A percentile compares a stretch with the other conserved stretches of the same genome.
Evolutionary conservation across 345 rosid species (phyloP).

Genomic region (Hevea brasiliensis): DNA sequence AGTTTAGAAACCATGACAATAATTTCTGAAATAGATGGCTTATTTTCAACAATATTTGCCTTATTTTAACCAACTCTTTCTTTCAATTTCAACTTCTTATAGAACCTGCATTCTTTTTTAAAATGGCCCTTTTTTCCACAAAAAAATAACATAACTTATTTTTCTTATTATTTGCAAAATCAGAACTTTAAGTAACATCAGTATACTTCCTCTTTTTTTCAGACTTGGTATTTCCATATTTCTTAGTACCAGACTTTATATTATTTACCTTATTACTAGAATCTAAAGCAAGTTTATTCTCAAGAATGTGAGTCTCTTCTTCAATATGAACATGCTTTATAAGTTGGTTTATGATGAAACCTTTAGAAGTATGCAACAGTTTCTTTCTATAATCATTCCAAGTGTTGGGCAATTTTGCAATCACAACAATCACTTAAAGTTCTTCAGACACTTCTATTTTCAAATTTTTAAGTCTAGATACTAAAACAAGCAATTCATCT

Average conservation of each 20-base stretch:
- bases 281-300: background rate
- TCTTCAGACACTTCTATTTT: background rate
- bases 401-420: background rate
- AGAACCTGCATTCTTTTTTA: background rate
- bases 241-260: background rate
- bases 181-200: background rate
- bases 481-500: background rate
- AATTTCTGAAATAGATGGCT: too few species aligned
- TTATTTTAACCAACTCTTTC: background rate
- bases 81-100: background rate
- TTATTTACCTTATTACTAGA: background rate
- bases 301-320: background rate
- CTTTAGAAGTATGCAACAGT: background rate
- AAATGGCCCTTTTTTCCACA: background rate
- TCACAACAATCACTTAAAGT: background rate
- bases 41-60: too few species aligned
- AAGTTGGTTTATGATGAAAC: constrained; percentile 1
- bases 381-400: background rate
- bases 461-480: background rate
- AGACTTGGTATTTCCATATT: background rate
- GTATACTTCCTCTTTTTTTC: background rate
- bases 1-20: too few species aligned
- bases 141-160: background rate
- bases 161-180: background rate
- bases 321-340: background rate